Conservation (phyloP, 1,139 yeast species). For the Debaryomycetaceae sp. region DNA sequence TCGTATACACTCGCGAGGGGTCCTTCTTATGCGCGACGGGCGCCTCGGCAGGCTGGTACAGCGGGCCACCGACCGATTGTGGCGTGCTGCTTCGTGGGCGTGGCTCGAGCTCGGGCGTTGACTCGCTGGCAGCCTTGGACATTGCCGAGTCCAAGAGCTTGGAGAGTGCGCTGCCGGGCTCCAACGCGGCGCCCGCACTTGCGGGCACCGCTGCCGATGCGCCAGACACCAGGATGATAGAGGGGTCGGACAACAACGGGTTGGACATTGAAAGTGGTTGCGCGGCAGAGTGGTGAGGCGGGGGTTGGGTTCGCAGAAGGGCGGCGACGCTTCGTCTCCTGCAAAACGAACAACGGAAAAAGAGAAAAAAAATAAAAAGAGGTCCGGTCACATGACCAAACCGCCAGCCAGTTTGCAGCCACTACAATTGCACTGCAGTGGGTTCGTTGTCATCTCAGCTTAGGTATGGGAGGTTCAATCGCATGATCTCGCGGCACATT, state of each 20-base stretch:
- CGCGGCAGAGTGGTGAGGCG: no score
- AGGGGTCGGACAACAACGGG: constrained; percentile 30
- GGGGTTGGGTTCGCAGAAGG: no score
- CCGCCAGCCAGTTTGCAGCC: no score
- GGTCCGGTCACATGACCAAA: no score
- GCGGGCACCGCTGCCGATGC: constrained; percentile 1
- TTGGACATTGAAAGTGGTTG: constrained; percentile 13
- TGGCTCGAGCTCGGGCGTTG: constrained; percentile 35
- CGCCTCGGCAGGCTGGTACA: neutral
- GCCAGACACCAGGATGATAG: constrained; percentile 23
- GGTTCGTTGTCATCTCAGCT: no score
- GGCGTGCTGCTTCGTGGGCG: constrained; percentile 17
- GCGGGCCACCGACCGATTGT: neutral
- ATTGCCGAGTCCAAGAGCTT: constrained; percentile 39
- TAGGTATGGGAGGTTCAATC: constrained; percentile 62
- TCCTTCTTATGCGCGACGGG: constrained; percentile 11
- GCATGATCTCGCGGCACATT: constrained; percentile 80
- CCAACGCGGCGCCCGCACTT: constrained; percentile 14
- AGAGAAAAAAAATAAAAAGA: no score
- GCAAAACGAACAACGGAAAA: no score
- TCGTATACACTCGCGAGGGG: constrained; percentile 27
- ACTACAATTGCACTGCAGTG: no score
- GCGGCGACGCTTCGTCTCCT: no score
- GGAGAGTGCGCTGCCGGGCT: constrained; percentile 38
- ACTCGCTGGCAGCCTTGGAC: constrained; percentile 47